Evolutionary conservation across 768 basidiomycete species (phyloP).

Genomic region (Tulasnella calospora): DNA sequence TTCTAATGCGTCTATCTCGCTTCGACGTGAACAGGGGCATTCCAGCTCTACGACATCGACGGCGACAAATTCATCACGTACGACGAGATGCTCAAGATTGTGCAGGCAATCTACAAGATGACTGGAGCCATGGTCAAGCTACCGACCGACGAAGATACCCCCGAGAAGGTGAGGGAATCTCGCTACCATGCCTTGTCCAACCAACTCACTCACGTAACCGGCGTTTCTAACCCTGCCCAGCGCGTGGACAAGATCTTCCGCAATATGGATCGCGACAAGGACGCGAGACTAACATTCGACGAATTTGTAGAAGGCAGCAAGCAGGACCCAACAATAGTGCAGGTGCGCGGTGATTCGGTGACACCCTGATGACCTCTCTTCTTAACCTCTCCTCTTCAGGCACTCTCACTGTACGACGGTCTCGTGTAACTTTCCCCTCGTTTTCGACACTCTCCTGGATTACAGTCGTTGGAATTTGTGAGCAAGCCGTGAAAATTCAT

Average conservation of each 20-base stretch:
- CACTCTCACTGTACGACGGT: slow-evolving; percentile 90
- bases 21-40: slow-evolving; percentile 71
- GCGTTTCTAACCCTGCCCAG: slow-evolving; percentile 42
- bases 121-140: slow-evolving; percentile 99
- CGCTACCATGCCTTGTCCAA: background rate
- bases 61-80: slow-evolving; percentile 98
- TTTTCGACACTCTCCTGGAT: background rate
- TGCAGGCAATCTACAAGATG: slow-evolving; percentile 99
- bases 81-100: slow-evolving; percentile 98
- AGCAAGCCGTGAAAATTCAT: background rate
- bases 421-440: slow-evolving; percentile 54
- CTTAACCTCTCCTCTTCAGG: slow-evolving; percentile 45
- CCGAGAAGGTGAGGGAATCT: slow-evolving; percentile 71
- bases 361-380: background rate
- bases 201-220: background rate
- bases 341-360: slow-evolving; percentile 50
- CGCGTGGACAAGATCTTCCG: slow-evolving; percentile 98
- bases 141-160: slow-evolving; percentile 98
- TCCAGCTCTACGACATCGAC: slow-evolving; percentile 98
- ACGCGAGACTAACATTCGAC: slow-evolving; percentile 87
- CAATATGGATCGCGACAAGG: slow-evolving; percentile 95
- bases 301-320: slow-evolving; percentile 99
- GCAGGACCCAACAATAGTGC: slow-evolving; percentile 98
- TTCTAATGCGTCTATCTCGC: background rate
- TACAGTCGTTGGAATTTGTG: background rate